Conservation (phyloP, 345 rosid species). For the Hibiscus mutabilis region DNA sequence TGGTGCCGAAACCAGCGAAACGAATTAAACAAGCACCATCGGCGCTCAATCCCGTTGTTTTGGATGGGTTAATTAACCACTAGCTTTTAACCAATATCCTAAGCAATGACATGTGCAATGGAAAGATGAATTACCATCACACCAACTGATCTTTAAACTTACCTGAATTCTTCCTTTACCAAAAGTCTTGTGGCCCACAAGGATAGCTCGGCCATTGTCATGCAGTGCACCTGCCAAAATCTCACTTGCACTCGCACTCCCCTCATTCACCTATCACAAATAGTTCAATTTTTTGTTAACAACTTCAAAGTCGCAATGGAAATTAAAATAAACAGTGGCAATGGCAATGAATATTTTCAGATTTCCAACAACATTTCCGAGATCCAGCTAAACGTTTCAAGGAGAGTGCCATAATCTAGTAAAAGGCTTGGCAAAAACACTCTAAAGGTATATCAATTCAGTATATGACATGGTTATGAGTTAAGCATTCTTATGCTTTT, state of each 20-base stretch:
- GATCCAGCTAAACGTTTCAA: neutral
- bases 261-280: conserved; percentile 65
- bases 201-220: conserved; percentile 89
- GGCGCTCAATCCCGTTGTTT: neutral
- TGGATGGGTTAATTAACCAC: neutral
- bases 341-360: neutral
- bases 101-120: neutral
- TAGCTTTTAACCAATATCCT: neutral
- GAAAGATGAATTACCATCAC: neutral
- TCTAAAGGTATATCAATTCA: neutral
- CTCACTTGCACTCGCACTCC: conserved; percentile 97
- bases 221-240: conserved; percentile 86
- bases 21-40: neutral
- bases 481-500: neutral
- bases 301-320: neutral
- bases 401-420: neutral
- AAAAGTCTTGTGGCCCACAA: conserved; percentile 76
- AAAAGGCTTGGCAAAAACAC: neutral
- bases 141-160: conserved; percentile 3
- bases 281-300: neutral
- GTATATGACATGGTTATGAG: neutral
- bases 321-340: neutral
- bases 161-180: conserved; percentile 97
- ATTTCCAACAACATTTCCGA: neutral
- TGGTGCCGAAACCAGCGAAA: neutral